Conservation (phyloP, 2,329 filamentous ascomycete species). For the Diatrype stigma region DNA sequence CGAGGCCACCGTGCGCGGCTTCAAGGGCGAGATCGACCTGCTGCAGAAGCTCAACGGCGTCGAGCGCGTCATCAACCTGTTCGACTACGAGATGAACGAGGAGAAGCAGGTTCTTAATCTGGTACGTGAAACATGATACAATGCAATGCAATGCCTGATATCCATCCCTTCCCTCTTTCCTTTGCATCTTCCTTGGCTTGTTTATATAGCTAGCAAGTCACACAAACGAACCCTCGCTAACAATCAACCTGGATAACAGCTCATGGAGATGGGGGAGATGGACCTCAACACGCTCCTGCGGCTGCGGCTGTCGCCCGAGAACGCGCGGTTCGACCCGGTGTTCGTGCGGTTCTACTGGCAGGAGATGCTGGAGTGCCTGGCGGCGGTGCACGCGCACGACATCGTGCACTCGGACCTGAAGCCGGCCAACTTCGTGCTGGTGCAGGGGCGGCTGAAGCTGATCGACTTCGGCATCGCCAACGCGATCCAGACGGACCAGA, state of each 20-base stretch:
- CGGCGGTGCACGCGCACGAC: slow-evolving; percentile 81
- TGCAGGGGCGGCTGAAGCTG: slow-evolving; percentile 84
- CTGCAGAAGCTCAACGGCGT: slow-evolving; percentile 77
- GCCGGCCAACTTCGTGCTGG: slow-evolving; percentile 93
- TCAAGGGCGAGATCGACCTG: slow-evolving; percentile 92
- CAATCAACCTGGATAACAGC: too few relatives aligned
- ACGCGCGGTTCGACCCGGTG: slow-evolving; percentile 75
- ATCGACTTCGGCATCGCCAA: slow-evolving; percentile 99
- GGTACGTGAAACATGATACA: slow-evolving; percentile 45
- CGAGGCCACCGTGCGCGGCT: slow-evolving; percentile 76
- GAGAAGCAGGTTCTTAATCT: slow-evolving; percentile 86
- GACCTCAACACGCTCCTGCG: slow-evolving; percentile 85
- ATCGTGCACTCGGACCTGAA: slow-evolving; percentile 97
- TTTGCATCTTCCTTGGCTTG: background rate
- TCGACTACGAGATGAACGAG: slow-evolving; percentile 90
- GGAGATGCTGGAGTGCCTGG: slow-evolving; percentile 96
- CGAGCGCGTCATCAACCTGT: slow-evolving; percentile 84
- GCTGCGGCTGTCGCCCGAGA: slow-evolving; percentile 65
- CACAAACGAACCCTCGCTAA: slow-evolving; percentile 16
- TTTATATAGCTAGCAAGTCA: background rate
- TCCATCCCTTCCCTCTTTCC: slow-evolving; percentile 1
- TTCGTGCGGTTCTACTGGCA: slow-evolving; percentile 99
- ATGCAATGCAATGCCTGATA: background rate
- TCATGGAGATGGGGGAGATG: slow-evolving; percentile 96
- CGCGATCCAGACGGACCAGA: slow-evolving; percentile 91